A percentile compares a stretch with the other conserved stretches of the same genome.
Evolutionary conservation across 1,139 yeast species (phyloP).

Genomic region (Lodderomyces theae): DNA sequence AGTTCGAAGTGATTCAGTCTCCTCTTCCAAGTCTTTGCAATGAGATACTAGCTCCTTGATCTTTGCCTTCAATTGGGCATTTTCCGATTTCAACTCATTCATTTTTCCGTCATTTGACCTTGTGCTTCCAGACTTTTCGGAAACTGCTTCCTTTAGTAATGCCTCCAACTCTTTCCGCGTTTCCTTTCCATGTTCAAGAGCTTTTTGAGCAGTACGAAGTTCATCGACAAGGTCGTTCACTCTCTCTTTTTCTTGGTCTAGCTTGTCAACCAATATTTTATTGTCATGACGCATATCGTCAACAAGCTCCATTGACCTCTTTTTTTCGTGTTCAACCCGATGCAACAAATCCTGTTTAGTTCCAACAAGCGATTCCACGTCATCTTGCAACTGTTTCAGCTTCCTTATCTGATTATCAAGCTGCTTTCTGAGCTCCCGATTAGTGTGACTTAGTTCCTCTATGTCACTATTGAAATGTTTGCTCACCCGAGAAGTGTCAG

Average conservation of each 20-base stretch:
- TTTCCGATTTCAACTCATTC: not conserved
- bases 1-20: constrained; percentile 1
- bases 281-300: not conserved
- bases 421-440: not conserved
- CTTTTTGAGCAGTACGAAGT: constrained; percentile 6
- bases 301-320: not conserved
- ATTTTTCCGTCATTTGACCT: not conserved
- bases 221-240: constrained; percentile 4
- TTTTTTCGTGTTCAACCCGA: not conserved
- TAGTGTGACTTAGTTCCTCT: not conserved
- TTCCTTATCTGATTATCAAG: not conserved
- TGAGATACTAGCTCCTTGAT: not conserved
- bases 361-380: not conserved
- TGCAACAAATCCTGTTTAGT: not conserved
- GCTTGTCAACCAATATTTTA: constrained; percentile 2
- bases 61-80: constrained; percentile 2
- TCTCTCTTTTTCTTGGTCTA: not conserved
- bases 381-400: constrained; percentile 1
- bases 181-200: constrained; percentile 1
- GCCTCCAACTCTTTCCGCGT: constrained; percentile 4
- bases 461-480: not conserved
- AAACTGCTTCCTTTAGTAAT: constrained; percentile 4
- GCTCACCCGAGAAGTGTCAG: not conserved
- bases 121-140: not conserved
- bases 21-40: constrained; percentile 1